Evolutionary conservation across 176 grass and related monocot genomes (phyloP).

Genomic region (Musa troglodytarum): DNA sequence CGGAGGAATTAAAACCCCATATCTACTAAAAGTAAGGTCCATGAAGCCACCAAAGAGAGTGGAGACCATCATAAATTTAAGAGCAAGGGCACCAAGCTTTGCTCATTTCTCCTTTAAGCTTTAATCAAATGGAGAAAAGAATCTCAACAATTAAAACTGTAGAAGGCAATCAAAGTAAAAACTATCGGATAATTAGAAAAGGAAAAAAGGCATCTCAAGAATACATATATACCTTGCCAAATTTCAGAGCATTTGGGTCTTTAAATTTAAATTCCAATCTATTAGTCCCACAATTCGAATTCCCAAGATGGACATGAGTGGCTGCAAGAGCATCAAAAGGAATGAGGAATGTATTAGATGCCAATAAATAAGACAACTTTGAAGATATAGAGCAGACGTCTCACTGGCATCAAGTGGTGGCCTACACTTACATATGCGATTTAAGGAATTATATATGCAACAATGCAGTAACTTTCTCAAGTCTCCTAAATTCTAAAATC

Average conservation of each 20-base stretch:
- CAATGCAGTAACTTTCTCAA: too few species aligned
- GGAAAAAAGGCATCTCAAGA: not conserved
- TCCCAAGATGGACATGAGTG: not conserved
- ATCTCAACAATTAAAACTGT: not conserved
- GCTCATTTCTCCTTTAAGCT: not conserved
- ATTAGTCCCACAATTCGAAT: constrained; percentile 8
- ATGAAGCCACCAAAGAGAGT: too few species aligned
- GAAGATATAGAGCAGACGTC: too few species aligned
- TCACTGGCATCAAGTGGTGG: not conserved
- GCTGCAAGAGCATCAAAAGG: not conserved
- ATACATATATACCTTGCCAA: not conserved
- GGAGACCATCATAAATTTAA: too few species aligned
- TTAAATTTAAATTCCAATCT: not conserved
- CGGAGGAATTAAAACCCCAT: too few species aligned
- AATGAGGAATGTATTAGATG: not conserved
- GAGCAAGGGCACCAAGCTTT: not conserved
- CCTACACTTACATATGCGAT: not conserved
- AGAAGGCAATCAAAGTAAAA: too few species aligned
- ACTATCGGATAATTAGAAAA: too few species aligned
- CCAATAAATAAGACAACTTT: not conserved
- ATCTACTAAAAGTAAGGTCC: too few species aligned
- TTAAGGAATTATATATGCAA: too few species aligned
- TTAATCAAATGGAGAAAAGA: not conserved
- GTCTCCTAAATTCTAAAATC: too few species aligned
- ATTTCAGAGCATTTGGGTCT: constrained; percentile 1